phyloP scores from a whole-genome alignment of 2,329 filamentous ascomycete species.

The Penicillium sp. region DNA sequence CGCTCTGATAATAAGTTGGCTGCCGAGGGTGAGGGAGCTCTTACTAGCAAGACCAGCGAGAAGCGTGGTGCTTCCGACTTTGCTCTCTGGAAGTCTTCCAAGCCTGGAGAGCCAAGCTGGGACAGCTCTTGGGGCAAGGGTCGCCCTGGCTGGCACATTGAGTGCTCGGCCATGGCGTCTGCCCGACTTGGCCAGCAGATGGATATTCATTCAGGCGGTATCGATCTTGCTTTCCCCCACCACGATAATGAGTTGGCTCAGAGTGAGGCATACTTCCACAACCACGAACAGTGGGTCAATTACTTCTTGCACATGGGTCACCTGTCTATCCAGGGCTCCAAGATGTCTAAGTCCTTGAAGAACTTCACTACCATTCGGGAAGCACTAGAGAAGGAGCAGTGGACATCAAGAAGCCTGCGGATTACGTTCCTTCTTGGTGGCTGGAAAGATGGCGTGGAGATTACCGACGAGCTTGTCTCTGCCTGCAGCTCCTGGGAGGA shows the following conservation, averaged over 20 bases:
- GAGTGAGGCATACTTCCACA: conserved; percentile 75
- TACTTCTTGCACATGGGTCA: conserved; percentile 98
- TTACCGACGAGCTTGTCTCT: conserved; percentile 77
- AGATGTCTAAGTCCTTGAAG: conserved; percentile 95
- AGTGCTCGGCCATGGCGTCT: conserved; percentile 94
- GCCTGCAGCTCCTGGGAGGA: conserved; percentile 78
- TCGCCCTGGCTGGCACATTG: conserved; percentile 93
- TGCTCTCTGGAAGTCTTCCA: conserved; percentile 90
- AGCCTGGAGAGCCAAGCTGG: conserved; percentile 90
- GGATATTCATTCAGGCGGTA: conserved; percentile 90
- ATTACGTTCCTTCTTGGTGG: conserved; percentile 84
- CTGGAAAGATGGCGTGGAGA: conserved; percentile 91
- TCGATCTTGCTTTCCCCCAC: conserved; percentile 88
- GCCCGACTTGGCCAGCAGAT: conserved; percentile 81
- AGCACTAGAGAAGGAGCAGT: conserved; percentile 67
- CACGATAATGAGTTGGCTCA: conserved; percentile 92
- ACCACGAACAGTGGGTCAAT: conserved; percentile 76
- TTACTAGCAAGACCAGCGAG: conserved; percentile 60
- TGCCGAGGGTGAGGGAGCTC: conserved; percentile 85
- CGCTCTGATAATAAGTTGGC: conserved; percentile 78
- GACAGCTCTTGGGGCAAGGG: conserved; percentile 83
- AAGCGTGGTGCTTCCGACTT: conserved; percentile 84
- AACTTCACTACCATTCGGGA: conserved; percentile 94
- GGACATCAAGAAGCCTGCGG: conserved; percentile 76
- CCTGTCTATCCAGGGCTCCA: conserved; percentile 81